Evolutionary conservation across 1,139 yeast genomes (phyloP).

Genomic region (Blastobotrys proliferans): DNA sequence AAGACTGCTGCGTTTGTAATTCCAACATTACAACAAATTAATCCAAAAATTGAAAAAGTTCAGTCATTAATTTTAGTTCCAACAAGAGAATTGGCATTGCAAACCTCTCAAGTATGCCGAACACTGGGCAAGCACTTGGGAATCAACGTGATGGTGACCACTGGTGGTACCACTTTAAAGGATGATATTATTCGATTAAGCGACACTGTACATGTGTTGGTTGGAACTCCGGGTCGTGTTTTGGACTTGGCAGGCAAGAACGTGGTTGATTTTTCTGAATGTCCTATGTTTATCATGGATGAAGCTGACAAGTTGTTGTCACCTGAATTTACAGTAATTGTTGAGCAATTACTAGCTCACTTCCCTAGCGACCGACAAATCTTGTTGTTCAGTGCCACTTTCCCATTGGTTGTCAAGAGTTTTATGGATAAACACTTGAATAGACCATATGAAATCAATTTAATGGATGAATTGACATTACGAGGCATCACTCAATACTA

Average conservation of each 20-base stretch:
- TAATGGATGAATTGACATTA: slow-evolving; percentile 95
- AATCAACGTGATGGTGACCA: slow-evolving; percentile 93
- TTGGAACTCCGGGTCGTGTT: slow-evolving; percentile 96
- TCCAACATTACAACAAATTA: slow-evolving; percentile 78
- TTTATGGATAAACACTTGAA: slow-evolving; percentile 90
- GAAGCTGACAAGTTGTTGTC: slow-evolving; percentile 98
- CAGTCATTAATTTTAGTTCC: slow-evolving; percentile 90
- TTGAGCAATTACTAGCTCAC: slow-evolving; percentile 80
- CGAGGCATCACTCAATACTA: slow-evolving; percentile 96
- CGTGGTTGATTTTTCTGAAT: slow-evolving; percentile 80
- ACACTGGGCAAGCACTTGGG: slow-evolving; percentile 95
- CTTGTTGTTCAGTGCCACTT: slow-evolving; percentile 87
- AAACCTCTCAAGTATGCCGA: slow-evolving; percentile 94
- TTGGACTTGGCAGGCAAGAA: slow-evolving; percentile 88
- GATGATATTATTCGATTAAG: slow-evolving; percentile 92
- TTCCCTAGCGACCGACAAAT: slow-evolving; percentile 83
- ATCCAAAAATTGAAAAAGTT: slow-evolving; percentile 78
- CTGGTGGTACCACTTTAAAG: slow-evolving; percentile 94
- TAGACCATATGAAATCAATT: slow-evolving; percentile 90
- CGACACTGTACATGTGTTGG: slow-evolving; percentile 87
- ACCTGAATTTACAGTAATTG: slow-evolving; percentile 82
- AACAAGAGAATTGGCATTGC: slow-evolving; percentile 93
- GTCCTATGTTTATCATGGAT: slow-evolving; percentile 93
- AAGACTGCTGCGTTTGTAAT: slow-evolving; percentile 95
- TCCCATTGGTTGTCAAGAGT: slow-evolving; percentile 88